These are phyloP conservation scores for Trichopus zeylanicus DNA, from an alignment of 116 monocot genomes.

Conservation along the genomic window DNA sequence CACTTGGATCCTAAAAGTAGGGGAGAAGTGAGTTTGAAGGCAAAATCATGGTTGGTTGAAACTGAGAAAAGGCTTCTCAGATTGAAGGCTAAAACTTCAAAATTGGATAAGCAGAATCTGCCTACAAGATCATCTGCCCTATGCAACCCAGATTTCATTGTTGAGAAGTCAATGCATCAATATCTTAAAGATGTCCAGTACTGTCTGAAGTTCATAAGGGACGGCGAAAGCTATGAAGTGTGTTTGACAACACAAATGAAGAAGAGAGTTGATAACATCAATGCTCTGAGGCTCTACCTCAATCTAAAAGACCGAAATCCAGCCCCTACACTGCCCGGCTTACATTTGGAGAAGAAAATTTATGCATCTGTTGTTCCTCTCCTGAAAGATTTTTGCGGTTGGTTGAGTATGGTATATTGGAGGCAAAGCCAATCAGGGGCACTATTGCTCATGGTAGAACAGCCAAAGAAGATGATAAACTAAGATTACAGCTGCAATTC, in stretches of 20 bases:
- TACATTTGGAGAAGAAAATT: constrained; percentile 60
- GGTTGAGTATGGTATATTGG: constrained; percentile 49
- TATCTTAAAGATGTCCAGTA: constrained; percentile 69
- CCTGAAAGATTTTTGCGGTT: constrained; percentile 87
- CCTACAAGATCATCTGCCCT: background rate
- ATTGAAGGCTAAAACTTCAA: constrained; percentile 27
- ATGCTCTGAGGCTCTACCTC: constrained; percentile 56
- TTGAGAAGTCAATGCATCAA: constrained; percentile 65
- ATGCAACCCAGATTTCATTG: constrained; percentile 28
- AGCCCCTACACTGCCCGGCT: constrained; percentile 96
- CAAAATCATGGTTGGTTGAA: constrained; percentile 49
- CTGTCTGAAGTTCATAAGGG: constrained; percentile 69
- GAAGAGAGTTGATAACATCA: constrained; percentile 30
- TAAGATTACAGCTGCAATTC: constrained; percentile 63
- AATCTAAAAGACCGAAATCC: constrained; percentile 76
- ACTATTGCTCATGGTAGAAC: constrained; percentile 82
- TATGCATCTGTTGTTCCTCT: constrained; percentile 81
- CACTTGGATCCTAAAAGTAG: constrained; percentile 3
- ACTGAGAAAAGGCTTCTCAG: constrained; percentile 69
- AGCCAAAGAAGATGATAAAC: constrained; percentile 60
- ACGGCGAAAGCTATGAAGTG: constrained; percentile 94
- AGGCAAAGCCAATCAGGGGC: constrained; percentile 96
- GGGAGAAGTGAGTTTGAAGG: too few species aligned
- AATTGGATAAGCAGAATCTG: constrained; percentile 18
- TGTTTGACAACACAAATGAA: constrained; percentile 92